These are phyloP conservation scores for Mallotus repandus DNA, from an alignment of 441 rosid genomes.

Conservation along the genomic window DNA sequence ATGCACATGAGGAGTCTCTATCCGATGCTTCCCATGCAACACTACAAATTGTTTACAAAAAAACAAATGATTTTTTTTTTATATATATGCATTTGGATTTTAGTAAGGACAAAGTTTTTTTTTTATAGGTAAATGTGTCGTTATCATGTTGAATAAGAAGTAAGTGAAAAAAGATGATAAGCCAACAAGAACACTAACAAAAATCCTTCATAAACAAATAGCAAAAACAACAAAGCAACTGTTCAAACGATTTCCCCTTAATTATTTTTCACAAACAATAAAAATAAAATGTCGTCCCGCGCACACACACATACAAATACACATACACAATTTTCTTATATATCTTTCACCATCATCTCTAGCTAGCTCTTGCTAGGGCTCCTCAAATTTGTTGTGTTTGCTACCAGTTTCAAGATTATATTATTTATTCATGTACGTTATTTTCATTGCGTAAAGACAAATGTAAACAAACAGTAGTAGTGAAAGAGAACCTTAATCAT, in stretches of 20 bases:
- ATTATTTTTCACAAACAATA: background rate
- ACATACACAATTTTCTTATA: too few relatives aligned
- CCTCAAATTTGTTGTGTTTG: conserved; percentile 5
- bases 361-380: background rate
- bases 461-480: background rate
- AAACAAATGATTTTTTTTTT: background rate
- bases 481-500: conserved; percentile 12
- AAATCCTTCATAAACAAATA: conserved; percentile 17
- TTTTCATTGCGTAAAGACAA: conserved; percentile 22
- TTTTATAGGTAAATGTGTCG: conserved; percentile 23
- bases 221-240: conserved; percentile 25
- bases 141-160: conserved; percentile 25
- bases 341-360: background rate
- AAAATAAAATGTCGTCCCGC: background rate
- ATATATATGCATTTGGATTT: conserved; percentile 11
- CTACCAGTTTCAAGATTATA: conserved; percentile 3
- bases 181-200: conserved; percentile 15
- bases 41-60: background rate
- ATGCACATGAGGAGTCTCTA: conserved; percentile 33
- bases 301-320: too few relatives aligned
- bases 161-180: conserved; percentile 15
- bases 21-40: conserved; percentile 24
- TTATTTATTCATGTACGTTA: background rate
- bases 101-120: conserved; percentile 22
- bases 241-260: background rate